Base-by-base conservation (phyloP, 176 grass and related monocot genomes). In the Aechmea fasciata region DNA sequence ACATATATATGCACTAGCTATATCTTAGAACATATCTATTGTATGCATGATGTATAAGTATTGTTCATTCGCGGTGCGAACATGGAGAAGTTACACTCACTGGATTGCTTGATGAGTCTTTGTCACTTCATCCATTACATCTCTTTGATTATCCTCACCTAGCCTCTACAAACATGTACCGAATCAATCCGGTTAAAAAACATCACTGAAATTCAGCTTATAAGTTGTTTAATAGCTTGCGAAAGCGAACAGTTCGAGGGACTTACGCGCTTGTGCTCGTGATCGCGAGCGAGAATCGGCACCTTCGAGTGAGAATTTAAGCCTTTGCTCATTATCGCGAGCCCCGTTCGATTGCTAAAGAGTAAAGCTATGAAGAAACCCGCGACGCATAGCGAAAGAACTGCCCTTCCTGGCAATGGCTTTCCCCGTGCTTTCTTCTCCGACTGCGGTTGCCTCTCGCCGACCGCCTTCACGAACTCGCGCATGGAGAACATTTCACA, bases 21-120 rank as follows among this genome's bases (percentile, higher is more conserved):
- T 41, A 41, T 41, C 33, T 41, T 41, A 41, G 33, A 41, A 6
- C 33, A 41, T 41, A 41, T 41, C 33, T 41, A 41, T 41, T 6
- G 33, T 41, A 41, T 41, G 4, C 33, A 41, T 41, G 33, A 41
- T 41, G 33, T 41, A 41, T 41, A 41, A 41, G 5, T 41, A 3
- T 41, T 7, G 5, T 41, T 41, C 33, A 41, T 41, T 41, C 33
- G 33, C 33, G 33, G 33, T 4, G 33, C 3, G 33, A 41, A 41
- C 33, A 41, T 41, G 33, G 33, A 41, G 47, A 49, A n/a, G 4
- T 59, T 52, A 6, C 13, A 71, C 92, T 79, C 69, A 92, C 93
- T 74, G 86, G 3, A 97, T 90, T 12, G 81, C 89, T 22, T 83
- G 81, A 61, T 90, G 93, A 65, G 86, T 87, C 71, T 80, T 87